Conservation (phyloP, 805 yeast genomes). For the Sugiyamaella floridensis region DNA sequence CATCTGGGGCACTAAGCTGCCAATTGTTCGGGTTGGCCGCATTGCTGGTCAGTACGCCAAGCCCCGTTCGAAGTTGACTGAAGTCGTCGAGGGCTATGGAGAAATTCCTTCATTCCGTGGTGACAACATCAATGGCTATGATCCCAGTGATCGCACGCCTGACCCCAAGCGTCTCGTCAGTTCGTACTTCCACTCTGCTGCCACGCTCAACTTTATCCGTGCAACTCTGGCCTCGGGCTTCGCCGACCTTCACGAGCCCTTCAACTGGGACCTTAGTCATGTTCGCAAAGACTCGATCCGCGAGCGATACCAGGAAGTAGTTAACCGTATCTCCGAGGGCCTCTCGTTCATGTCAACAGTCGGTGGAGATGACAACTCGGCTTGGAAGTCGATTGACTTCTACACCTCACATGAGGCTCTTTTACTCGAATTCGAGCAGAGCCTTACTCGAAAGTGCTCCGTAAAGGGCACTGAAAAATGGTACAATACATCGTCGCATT, state of each 20-base stretch:
- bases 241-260: constrained; percentile 36
- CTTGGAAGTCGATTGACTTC: constrained; percentile 32
- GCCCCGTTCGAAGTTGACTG: constrained; percentile 39
- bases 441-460: constrained; percentile 30
- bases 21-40: constrained; percentile 36
- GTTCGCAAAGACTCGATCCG: constrained; percentile 33
- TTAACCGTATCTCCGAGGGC: constrained; percentile 32
- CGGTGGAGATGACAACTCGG: constrained; percentile 29
- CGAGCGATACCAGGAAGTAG: constrained; percentile 34
- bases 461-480: constrained; percentile 19
- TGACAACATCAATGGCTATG: constrained; percentile 39
- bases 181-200: constrained; percentile 41
- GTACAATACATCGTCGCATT: constrained; percentile 39
- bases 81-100: constrained; percentile 33
- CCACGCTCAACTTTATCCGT: constrained; percentile 37
- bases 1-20: constrained; percentile 38
- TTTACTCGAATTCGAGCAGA: constrained; percentile 37
- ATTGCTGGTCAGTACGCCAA: constrained; percentile 42
- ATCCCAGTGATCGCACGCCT: constrained; percentile 33
- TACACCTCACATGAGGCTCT: constrained; percentile 39
- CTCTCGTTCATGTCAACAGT: constrained; percentile 35
- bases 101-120: constrained; percentile 38
- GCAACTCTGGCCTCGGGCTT: constrained; percentile 32
- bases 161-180: constrained; percentile 36
- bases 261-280: constrained; percentile 37